Base-by-base conservation (phyloP, 73 alveolate species). In the Paramecium sexaurelia region DNA sequence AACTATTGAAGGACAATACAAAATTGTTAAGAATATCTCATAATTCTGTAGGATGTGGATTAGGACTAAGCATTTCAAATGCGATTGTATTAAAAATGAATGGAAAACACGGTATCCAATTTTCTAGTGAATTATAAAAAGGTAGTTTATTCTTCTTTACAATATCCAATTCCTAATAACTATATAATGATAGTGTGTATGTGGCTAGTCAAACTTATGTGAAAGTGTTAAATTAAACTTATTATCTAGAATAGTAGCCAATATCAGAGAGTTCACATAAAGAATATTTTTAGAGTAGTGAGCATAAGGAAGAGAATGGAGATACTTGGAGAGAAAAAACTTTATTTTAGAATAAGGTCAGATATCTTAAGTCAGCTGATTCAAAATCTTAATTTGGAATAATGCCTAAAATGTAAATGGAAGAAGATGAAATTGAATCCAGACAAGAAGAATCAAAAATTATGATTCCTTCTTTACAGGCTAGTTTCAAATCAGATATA, bases 161-260 rank as follows among this genome's bases (percentile, higher is more conserved):
- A 13, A 69, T 69, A 11, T 11, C 26, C 1, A 35, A 69, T 69
- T 69, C 51, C 6, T 7, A 69, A 32, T 35, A 69, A 32, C 33
- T 69, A 20, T 69, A 69, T 69, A 69, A 69, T 35, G 85, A 69
- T n/a, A 69, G 85, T 32, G 57, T 15, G 19, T 47, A 47, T 17
- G 19, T 13, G 7, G 29, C 56, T 11, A 69, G 85, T 22, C 33
- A 69, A 15, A 32, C 85, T 11, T 32, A 15, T 32, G 36, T 27
- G 13, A 17, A 69, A 32, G 32, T 47, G 19, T 8, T 69, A 13
- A 69, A 69, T 69, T n/a, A 69, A 15, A 69, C 56, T 9, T 69
- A 17, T 69, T 32, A 69, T 69, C 3, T 69, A 13, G 85, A 69
- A 35, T 4, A 10, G 9, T 61, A 17, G 9, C 83, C 83, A 35